These are phyloP conservation scores for Beauveria australis DNA, from an alignment of 2,329 filamentous ascomycete species.

Conservation along the genomic window DNA sequence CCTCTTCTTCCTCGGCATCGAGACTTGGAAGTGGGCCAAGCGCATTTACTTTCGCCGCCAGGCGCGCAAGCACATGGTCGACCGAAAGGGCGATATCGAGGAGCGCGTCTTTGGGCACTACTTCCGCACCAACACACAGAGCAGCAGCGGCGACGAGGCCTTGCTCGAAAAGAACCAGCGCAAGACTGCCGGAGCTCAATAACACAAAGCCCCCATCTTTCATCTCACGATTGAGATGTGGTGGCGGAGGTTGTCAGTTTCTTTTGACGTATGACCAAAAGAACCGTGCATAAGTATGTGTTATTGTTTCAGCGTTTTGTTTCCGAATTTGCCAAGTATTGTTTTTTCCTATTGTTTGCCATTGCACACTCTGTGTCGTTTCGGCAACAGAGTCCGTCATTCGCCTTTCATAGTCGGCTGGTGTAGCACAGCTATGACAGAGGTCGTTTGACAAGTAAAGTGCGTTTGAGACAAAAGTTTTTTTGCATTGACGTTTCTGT, in stretches of 20 bases:
- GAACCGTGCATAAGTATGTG: background rate
- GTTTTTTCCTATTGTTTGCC: slow-evolving; percentile 7
- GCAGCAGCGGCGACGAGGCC: slow-evolving; percentile 15
- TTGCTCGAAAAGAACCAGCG: slow-evolving; percentile 10
- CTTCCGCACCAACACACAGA: slow-evolving; percentile 16
- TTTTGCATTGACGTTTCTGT: background rate
- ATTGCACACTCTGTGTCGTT: background rate
- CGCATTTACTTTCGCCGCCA: slow-evolving; percentile 31
- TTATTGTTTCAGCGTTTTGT: background rate
- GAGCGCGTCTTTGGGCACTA: slow-evolving; percentile 26
- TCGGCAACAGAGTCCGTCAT: background rate
- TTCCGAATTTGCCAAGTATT: background rate
- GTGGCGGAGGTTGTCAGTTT: slow-evolving; percentile 6
- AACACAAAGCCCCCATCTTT: slow-evolving; percentile 12
- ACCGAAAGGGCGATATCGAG: slow-evolving; percentile 20
- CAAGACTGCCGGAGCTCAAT: slow-evolving; percentile 13
- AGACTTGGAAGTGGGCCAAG: slow-evolving; percentile 52
- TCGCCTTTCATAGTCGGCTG: background rate
- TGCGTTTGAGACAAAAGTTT: background rate
- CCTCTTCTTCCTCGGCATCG: slow-evolving; percentile 51
- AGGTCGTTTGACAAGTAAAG: background rate
- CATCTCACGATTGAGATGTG: slow-evolving; percentile 1
- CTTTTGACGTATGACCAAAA: slow-evolving; percentile 3
- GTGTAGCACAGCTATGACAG: background rate
- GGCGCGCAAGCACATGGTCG: slow-evolving; percentile 14